Evolutionary conservation across 148 eudicot species (phyloP).

Genomic region (Camellia sinensis): DNA sequence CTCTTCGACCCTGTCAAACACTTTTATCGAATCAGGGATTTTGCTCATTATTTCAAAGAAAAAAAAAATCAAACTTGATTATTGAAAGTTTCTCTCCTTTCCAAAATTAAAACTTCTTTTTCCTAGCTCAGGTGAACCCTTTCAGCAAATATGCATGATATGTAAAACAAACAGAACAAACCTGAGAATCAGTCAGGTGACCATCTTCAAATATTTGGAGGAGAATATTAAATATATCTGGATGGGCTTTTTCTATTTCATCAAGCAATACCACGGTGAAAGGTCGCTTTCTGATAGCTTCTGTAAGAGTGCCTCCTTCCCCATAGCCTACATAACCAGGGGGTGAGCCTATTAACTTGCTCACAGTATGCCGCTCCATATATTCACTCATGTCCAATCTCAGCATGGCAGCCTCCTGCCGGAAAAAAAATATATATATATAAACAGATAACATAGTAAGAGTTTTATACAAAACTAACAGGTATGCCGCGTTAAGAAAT

Average conservation of each 20-base stretch:
- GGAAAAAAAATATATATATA: neutral
- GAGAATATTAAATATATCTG: constrained; percentile 56
- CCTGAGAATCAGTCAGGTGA: constrained; percentile 68
- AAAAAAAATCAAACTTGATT: neutral
- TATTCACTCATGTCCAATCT: constrained; percentile 67
- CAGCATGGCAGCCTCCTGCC: constrained; percentile 56
- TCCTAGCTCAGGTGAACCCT: neutral
- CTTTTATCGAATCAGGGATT: constrained; percentile 9
- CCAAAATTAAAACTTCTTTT: neutral
- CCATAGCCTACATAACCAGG: constrained; percentile 68
- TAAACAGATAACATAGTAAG: neutral
- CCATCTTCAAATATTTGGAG: constrained; percentile 64
- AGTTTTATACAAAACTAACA: too few relatives aligned
- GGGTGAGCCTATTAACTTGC: constrained; percentile 63
- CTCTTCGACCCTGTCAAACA: constrained; percentile 48
- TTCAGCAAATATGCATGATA: neutral
- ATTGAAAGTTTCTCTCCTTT: neutral
- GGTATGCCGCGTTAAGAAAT: too few relatives aligned
- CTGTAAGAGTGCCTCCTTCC: constrained; percentile 60
- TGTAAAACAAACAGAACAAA: constrained; percentile 19
- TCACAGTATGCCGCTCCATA: constrained; percentile 62
- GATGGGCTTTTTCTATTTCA: constrained; percentile 67
- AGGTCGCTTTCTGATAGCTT: constrained; percentile 51
- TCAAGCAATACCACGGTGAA: constrained; percentile 55
- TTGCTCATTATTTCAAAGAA: neutral